Conservation (phyloP, 2,329 filamentous ascomycete genomes). For the Ophiostoma ulmi region DNA sequence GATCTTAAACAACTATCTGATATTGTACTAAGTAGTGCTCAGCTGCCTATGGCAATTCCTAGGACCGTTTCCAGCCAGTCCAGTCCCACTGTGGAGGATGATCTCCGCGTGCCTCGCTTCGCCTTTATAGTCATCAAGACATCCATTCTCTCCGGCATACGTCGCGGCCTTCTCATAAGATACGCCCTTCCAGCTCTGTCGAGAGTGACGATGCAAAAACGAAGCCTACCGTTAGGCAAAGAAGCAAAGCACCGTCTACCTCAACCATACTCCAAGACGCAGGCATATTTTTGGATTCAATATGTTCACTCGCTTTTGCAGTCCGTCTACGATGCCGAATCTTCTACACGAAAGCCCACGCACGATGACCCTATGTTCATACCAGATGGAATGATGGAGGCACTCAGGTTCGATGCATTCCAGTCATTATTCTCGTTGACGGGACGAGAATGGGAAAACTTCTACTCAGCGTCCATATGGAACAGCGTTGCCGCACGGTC, state of each 20-base stretch:
- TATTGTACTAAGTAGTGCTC: not conserved
- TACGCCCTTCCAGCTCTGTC: not conserved
- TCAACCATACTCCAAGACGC: not conserved
- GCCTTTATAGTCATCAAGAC: not conserved
- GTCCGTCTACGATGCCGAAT: not conserved
- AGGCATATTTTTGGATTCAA: not conserved
- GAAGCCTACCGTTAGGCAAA: not conserved
- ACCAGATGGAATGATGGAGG: not conserved
- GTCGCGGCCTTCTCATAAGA: not conserved
- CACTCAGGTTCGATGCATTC: not conserved
- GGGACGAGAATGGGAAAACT: not conserved
- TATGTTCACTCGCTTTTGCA: not conserved
- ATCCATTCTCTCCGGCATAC: not conserved
- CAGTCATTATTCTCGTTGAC: not conserved
- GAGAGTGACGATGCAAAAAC: not conserved
- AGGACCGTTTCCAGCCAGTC: not conserved
- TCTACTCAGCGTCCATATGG: not conserved
- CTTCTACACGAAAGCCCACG: not conserved
- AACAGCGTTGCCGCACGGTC: not conserved
- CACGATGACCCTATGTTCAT: not conserved
- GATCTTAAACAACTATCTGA: not conserved
- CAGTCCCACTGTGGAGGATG: not conserved
- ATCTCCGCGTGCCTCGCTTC: not conserved
- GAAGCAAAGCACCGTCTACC: not conserved
- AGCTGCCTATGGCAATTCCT: not conserved